Evolutionary conservation across 2,329 filamentous ascomycete genomes (phyloP).

Genomic region (Juglanconis oblonga): DNA sequence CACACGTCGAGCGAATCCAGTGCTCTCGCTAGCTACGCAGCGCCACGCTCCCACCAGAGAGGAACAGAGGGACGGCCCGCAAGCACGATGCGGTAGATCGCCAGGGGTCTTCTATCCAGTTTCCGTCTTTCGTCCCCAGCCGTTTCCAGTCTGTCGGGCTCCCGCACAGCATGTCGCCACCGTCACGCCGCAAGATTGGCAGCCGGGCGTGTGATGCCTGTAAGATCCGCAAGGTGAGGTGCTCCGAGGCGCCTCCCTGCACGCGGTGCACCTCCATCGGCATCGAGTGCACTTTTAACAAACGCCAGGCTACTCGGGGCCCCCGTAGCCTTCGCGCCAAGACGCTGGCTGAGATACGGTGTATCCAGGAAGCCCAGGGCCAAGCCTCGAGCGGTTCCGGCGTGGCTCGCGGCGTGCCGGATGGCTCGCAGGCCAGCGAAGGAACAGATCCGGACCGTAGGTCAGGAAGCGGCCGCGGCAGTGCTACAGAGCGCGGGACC

Average conservation of each 20-base stretch:
- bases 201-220: slow-evolving; percentile 49
- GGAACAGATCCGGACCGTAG: no score
- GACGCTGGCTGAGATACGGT: slow-evolving; percentile 40
- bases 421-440: no score
- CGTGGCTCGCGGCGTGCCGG: no score
- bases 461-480: no score
- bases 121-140: background rate
- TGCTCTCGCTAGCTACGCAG: background rate
- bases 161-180: slow-evolving; percentile 2
- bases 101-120: background rate
- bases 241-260: slow-evolving; percentile 45
- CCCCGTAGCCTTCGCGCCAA: slow-evolving; percentile 43
- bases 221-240: slow-evolving; percentile 51
- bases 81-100: background rate
- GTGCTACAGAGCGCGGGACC: slow-evolving; percentile 7
- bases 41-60: background rate
- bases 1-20: background rate
- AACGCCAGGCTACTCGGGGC: slow-evolving; percentile 40
- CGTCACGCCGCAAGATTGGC: slow-evolving; percentile 28
- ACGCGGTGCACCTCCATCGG: slow-evolving; percentile 40
- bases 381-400: background rate
- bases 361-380: slow-evolving; percentile 23
- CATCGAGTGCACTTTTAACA: slow-evolving; percentile 50
- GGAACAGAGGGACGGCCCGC: slow-evolving; percentile 3
- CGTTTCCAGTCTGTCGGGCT: background rate